Evolutionary conservation across 768 basidiomycete genomes (phyloP).

Genomic region (Lentinula raphanica): DNA sequence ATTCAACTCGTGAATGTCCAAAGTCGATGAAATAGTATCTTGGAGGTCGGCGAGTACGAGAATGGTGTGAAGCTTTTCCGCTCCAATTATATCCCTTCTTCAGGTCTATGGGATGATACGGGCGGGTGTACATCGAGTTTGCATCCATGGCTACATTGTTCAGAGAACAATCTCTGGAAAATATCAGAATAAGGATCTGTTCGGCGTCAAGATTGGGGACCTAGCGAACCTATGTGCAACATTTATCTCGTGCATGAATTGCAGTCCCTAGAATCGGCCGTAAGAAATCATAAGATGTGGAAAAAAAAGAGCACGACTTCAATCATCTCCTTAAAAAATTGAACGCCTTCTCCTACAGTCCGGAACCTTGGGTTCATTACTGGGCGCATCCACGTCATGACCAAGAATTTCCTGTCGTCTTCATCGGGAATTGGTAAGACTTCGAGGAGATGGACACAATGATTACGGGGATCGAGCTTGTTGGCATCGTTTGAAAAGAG

Average conservation of each 20-base stretch:
- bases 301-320: conserved; percentile 12
- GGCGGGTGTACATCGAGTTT: too few relatives aligned
- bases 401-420: too few relatives aligned
- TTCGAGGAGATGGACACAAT: conserved; percentile 23
- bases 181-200: too few relatives aligned
- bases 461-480: conserved; percentile 21
- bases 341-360: conserved; percentile 25
- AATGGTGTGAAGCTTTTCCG: conserved; percentile 16
- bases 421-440: conserved; percentile 14
- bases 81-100: too few relatives aligned
- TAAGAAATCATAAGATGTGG: too few relatives aligned
- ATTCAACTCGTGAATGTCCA: conserved; percentile 24
- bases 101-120: too few relatives aligned
- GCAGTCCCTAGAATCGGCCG: conserved; percentile 25
- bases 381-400: conserved; percentile 22
- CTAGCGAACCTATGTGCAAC: conserved; percentile 24
- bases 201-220: too few relatives aligned
- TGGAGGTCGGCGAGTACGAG: conserved; percentile 23
- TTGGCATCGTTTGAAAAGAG: conserved; percentile 17
- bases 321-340: conserved; percentile 24
- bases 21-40: conserved; percentile 37
- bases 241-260: conserved; percentile 25
- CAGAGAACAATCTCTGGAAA: neutral
- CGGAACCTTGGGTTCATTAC: conserved; percentile 17
- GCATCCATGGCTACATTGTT: too few relatives aligned